Percentiles rank a stretch among this genome's conserved stretches.
phyloP scores from a whole-genome alignment of 1,284 basidiomycete genomes.

The Mycena citricolor region DNA sequence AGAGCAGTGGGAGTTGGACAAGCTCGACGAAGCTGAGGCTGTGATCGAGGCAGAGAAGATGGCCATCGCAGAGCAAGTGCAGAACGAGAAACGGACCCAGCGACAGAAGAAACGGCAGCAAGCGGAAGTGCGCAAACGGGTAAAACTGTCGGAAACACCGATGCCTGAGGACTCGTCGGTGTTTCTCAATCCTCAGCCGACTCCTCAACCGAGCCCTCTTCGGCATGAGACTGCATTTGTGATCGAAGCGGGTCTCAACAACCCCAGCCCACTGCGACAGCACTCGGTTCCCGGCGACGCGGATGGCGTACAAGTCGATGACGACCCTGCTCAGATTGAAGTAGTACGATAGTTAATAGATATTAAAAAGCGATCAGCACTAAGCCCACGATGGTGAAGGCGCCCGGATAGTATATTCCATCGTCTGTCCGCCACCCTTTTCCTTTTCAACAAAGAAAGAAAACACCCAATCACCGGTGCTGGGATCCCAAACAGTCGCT shows the following conservation, averaged over 20 bases:
- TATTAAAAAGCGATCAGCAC: background rate
- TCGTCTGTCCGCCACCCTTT: constrained; percentile 78
- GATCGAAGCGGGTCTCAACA: constrained; percentile 9
- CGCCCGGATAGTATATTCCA: constrained; percentile 55
- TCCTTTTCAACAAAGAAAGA: constrained; percentile 86
- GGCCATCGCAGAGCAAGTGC: constrained; percentile 42
- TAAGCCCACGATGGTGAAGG: constrained; percentile 52
- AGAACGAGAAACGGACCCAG: constrained; percentile 50
- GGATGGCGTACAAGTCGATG: background rate
- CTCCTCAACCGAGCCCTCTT: constrained; percentile 41
- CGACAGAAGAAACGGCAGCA: constrained; percentile 51
- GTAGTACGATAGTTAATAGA: background rate
- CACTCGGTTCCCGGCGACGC: constrained; percentile 10
- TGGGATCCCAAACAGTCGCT: constrained; percentile 61
- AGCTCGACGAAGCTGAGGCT: constrained; percentile 63
- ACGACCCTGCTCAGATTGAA: background rate
- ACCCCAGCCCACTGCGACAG: constrained; percentile 17
- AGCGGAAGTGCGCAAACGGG: constrained; percentile 51
- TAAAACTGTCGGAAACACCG: constrained; percentile 39
- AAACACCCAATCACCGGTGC: constrained; percentile 74
- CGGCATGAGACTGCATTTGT: constrained; percentile 40
- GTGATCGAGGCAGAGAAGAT: constrained; percentile 40
- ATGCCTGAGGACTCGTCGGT: constrained; percentile 21
- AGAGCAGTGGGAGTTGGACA: constrained; percentile 75
- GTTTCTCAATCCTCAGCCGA: constrained; percentile 22